A percentile compares a stretch with the other conserved stretches of the same genome.
phyloP scores from a whole-genome alignment of 129 eudicot species.

The Flaveria linearis region DNA sequence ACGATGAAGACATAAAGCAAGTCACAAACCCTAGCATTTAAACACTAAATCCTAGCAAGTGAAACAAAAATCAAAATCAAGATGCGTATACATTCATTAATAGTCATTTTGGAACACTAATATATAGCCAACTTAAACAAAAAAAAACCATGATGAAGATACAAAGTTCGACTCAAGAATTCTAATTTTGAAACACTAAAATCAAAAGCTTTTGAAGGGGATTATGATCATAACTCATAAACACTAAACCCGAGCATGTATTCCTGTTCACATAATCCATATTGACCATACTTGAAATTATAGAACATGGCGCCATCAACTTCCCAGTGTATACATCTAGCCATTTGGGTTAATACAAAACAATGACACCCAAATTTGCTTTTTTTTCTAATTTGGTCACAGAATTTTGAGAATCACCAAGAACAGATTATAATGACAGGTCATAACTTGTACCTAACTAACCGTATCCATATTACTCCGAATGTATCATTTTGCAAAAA shows the following conservation, averaged over 20 bases:
- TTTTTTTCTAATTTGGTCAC: not conserved
- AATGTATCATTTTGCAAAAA: not conserved
- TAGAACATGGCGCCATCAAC: no score
- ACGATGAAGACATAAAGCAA: not conserved
- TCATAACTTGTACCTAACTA: not conserved
- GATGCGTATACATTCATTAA: not conserved
- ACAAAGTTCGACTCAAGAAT: not conserved
- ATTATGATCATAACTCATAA: not conserved
- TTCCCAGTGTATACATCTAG: no score
- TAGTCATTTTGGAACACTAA: constrained; percentile 4
- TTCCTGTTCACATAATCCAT: no score
- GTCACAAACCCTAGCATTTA: constrained; percentile 10
- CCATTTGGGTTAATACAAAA: no score
- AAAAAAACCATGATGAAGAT: not conserved
- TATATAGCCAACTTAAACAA: not conserved
- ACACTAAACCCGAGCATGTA: not conserved
- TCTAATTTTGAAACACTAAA: not conserved
- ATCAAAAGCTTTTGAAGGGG: not conserved
- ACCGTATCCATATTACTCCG: not conserved
- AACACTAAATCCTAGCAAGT: not conserved
- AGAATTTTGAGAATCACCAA: not conserved
- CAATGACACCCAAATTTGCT: not conserved
- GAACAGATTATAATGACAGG: not conserved
- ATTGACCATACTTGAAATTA: no score
- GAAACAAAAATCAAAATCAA: constrained; percentile 20